Conservation (phyloP, 1,284 basidiomycete species). For the Heterobasidion parviporum region DNA sequence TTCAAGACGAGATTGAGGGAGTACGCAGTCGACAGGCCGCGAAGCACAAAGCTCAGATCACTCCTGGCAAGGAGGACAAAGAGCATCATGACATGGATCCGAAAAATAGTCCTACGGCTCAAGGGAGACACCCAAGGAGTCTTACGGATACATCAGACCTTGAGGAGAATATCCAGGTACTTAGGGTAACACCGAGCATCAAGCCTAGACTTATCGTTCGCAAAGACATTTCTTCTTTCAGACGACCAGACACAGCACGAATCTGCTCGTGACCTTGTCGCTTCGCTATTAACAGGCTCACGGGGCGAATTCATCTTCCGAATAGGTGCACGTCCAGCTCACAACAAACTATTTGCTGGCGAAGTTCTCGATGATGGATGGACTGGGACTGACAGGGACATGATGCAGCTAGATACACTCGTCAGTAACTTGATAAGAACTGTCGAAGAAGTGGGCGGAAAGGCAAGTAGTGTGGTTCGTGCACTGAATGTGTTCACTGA, state of each 20-base stretch:
- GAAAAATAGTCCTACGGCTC: conserved; percentile 12
- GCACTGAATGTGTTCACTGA: not conserved
- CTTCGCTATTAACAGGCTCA: conserved; percentile 55
- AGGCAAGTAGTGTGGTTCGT: conserved; percentile 32
- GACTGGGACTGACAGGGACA: conserved; percentile 42
- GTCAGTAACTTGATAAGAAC: conserved; percentile 32
- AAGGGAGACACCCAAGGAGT: not conserved
- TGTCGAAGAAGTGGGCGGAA: conserved; percentile 69
- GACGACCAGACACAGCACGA: conserved; percentile 35
- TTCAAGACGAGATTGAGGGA: conserved; percentile 70
- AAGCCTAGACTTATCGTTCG: not conserved
- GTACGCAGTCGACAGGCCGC: conserved; percentile 56
- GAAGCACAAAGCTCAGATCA: conserved; percentile 43
- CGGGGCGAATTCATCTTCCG: conserved; percentile 66
- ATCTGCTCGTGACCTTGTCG: conserved; percentile 50
- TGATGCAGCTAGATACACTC: conserved; percentile 44
- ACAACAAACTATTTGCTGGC: conserved; percentile 41
- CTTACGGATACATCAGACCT: conserved; percentile 32
- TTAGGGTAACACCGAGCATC: conserved; percentile 5
- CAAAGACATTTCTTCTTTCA: conserved; percentile 43
- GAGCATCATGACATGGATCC: conserved; percentile 20
- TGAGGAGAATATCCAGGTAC: conserved; percentile 55
- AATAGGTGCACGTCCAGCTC: conserved; percentile 56
- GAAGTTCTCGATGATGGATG: conserved; percentile 43
- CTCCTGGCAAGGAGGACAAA: conserved; percentile 18